Base-by-base conservation (phyloP, 176 grass and related monocot species). In the Carex myosuroides region DNA sequence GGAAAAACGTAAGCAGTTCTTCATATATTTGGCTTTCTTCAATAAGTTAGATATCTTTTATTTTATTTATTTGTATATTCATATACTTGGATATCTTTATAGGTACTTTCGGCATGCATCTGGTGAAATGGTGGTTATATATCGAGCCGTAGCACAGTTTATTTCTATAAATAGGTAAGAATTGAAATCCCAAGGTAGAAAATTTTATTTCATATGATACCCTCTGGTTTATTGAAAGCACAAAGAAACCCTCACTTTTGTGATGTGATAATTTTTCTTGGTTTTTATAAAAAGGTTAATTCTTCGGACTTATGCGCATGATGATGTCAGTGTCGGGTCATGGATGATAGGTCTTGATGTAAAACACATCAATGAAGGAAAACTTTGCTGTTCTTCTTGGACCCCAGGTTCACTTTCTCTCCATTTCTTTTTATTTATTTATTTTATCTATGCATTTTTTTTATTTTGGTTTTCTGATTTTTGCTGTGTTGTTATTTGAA, bases 331-430 rank as follows among this genome's bases (percentile, higher is more conserved):
- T 57, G 69, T 99, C 53, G 96, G 96, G 72, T 99, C 96, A 13
- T 99, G 96, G 96, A 92, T 99, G 87, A 88, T 99, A 88, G 96
- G 93, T 35, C 93, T 99, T 85, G 91, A 89, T 75, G 91, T 95
- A 70, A 95, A 95, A 71, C 91, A 99, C 88, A 89, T 99, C 81
- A 93, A 99, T 84, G 93, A 99, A 88, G 88, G 91, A 86, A 99
- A 33, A 33, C 72, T 95, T 30, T 99, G 96, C 61, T 99, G 96
- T 84, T 99, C 96, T 57, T 94, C 93, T 2, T 99, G 93, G 96
- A 86, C 96, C 64, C 89, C 93, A 94, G 96, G 96, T 99, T 82
- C 65, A 8, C 16, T 53, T 62, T 26, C 61, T 75, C 17, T 69
- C 30, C 12, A 54, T 76, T 75, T 75, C 26, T 66, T 66, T 35